Base-by-base conservation (phyloP, 2,329 filamentous ascomycete genomes). In the Paecilomyces niveus region DNA sequence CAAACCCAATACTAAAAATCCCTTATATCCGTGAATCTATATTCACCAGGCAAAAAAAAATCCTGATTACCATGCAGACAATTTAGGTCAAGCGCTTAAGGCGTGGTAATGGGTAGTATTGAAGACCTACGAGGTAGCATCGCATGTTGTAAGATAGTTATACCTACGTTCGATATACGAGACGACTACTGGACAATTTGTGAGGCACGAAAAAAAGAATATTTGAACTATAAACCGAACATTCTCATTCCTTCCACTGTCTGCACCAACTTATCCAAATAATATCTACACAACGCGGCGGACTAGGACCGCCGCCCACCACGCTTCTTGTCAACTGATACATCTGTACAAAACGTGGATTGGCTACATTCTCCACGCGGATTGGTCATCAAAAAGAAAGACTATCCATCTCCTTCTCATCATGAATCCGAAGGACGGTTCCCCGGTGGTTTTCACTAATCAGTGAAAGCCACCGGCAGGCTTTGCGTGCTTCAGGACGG, bases 281-380 rank as follows among this genome's bases (percentile, higher is more conserved):
- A 39, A n/a, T 45, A 45, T 45, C 39, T 45, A 45, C 39, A 18
- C 39, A 45, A 45, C 39, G 39, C 39, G n/a, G 39, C 39, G 39
- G 39, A 45, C 15, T 45, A 18, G 18, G 39, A 45, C 39, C 39
- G 39, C 39, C 15, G n/a, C 39, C n/a, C n/a, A 18, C 39, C n/a
- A 45, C 39, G 15, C 39, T 45, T 21, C 39, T 45, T 45, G 39
- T 45, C 39, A 18, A 29, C 39, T 45, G 39, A 57, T 57, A 57
- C 55, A 57, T 57, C 50, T 57, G 55, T 57, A 57, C 55, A 57
- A 53, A 7, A 53, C 39, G n/a, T 45, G 39, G 18, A 45, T 8
- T 45, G 15, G 7, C 39, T 45, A 45, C 15, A 18, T 45, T 18
- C 39, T 45, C 39, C 31, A 35, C 49, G 55, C 24, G 21, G 10